A percentile compares a stretch with the other conserved stretches of the same genome.
Evolutionary conservation across 306 rosid species (phyloP).

Genomic region (Gastrolobium bilobum): DNA sequence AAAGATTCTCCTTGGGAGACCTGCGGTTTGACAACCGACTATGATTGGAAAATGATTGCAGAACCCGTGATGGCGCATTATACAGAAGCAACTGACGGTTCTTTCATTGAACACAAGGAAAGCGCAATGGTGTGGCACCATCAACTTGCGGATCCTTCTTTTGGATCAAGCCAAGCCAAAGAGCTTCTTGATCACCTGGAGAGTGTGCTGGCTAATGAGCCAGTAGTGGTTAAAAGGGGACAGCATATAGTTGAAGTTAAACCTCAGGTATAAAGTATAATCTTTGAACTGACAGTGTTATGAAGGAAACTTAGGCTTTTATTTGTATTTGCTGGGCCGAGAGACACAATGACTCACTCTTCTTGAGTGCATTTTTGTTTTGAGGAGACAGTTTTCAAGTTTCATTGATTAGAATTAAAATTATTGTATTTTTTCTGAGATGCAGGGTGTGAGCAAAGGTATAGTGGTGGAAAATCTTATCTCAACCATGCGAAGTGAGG

Average conservation of each 20-base stretch:
- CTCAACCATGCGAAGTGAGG: conserved; percentile 58
- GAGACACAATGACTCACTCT: background rate
- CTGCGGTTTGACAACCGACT: conserved; percentile 57
- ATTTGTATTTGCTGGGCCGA: too few relatives aligned
- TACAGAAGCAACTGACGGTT: conserved; percentile 85
- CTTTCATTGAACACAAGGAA: conserved; percentile 78
- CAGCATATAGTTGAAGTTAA: conserved; percentile 81
- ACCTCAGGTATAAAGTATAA: conserved; percentile 66
- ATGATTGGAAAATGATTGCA: conserved; percentile 68
- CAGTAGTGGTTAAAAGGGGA: conserved; percentile 79
- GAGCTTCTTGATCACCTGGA: conserved; percentile 87
- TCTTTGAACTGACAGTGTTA: background rate
- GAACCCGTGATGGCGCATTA: conserved; percentile 80
- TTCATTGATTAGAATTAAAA: background rate
- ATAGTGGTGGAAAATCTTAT: conserved; percentile 69
- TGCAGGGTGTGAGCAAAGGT: conserved; percentile 85
- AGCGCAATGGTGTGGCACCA: conserved; percentile 87
- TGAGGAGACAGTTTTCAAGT: background rate
- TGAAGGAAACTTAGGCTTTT: background rate
- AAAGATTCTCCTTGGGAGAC: conserved; percentile 67
- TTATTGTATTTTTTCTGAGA: conserved; percentile 8
- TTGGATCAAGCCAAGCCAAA: conserved; percentile 75
- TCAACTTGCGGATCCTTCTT: conserved; percentile 71
- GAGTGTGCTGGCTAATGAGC: conserved; percentile 78
- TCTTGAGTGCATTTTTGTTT: conserved; percentile 7